Base-by-base conservation (phyloP, 1,139 yeast genomes). In the Hanseniaspora sp. region DNA sequence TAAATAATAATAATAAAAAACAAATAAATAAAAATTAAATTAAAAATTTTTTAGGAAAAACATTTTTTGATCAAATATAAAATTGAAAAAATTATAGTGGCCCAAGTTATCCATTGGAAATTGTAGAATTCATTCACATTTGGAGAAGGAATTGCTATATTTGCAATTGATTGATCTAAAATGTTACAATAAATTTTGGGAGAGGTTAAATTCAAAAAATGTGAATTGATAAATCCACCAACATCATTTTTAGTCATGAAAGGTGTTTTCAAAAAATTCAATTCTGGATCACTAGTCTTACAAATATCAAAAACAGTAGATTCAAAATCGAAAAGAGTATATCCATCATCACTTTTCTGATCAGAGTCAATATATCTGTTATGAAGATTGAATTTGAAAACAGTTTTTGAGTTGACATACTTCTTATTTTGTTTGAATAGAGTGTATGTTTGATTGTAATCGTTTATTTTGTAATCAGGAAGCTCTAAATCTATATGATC, bases 121-220 rank as follows among this genome's bases (percentile, higher is more conserved):
- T 57, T 46, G 6, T 55, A 57, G 56, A 64, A 69, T 31, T 66
- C 60, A 6, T 56, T 46, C 0, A 59, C 49, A 38, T 70, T 65
- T 12, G 70, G 73, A 15, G 63, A 68, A 8, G 78, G 77, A 45
- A 74, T 71, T 7, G 61, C 57, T 46, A 67, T 63, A 13, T 46
- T 52, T 29, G 58, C 63, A 18, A 62, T 68, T 1, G 60, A 52
- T 23, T 39, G 42, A 23, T 8, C 42, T n/a, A 39, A 23, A 13
- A 39, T 23, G 29, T 39, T 39, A 7, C 42, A 39, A 28, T 39
- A 39, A 7, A 39, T 28, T 11, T 39, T 6, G 1, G 28, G 13
- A 11, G 42, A 18, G 7, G n/a, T 7, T 2, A 30, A 17, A 39
- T 39, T 39, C n/a, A 39, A 39, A 13, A 39, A 39, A 45, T 60